Evolutionary conservation across 1,284 basidiomycete species (phyloP).

Genomic region (Rhodotorula sp.): DNA sequence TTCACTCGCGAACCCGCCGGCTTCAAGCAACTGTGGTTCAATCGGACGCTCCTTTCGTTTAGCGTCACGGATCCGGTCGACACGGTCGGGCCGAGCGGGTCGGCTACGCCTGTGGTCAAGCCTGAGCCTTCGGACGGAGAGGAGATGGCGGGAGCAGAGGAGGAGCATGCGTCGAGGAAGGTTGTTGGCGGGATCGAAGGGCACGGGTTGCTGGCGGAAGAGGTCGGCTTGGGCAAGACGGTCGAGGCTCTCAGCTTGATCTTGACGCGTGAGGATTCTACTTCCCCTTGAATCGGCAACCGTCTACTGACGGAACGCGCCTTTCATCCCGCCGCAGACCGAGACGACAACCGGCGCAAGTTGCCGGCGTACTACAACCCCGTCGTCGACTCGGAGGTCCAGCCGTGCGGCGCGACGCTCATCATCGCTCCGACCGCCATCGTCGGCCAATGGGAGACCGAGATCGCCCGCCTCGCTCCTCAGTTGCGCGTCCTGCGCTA

Average conservation of each 20-base stretch:
- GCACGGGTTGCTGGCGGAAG: constrained; percentile 44
- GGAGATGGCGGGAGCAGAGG: background rate
- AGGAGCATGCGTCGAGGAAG: constrained; percentile 2
- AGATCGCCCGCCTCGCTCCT: constrained; percentile 43
- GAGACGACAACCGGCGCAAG: constrained; percentile 22
- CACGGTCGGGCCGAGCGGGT: constrained; percentile 7
- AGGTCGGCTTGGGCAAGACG: constrained; percentile 53
- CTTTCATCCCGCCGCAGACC: constrained; percentile 11
- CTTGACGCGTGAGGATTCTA: constrained; percentile 34
- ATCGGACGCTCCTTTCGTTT: constrained; percentile 37
- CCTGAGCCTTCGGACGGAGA: background rate
- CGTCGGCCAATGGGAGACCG: constrained; percentile 41
- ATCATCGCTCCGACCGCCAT: constrained; percentile 43
- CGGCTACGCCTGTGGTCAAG: constrained; percentile 21
- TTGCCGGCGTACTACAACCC: constrained; percentile 36
- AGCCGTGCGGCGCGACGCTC: constrained; percentile 40
- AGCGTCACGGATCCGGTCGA: constrained; percentile 30
- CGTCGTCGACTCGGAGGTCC: constrained; percentile 30
- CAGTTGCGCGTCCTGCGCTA: constrained; percentile 43
- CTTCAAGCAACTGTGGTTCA: constrained; percentile 18
- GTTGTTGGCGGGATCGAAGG: constrained; percentile 15
- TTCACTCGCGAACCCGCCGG: background rate
- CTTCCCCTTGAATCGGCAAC: no score
- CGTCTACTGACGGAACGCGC: no score
- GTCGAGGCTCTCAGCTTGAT: constrained; percentile 50